Percentiles rank a stretch among this genome's conserved stretches.
phyloP scores from a whole-genome alignment of 2,329 filamentous ascomycete species.

The Cadophora malorum region DNA sequence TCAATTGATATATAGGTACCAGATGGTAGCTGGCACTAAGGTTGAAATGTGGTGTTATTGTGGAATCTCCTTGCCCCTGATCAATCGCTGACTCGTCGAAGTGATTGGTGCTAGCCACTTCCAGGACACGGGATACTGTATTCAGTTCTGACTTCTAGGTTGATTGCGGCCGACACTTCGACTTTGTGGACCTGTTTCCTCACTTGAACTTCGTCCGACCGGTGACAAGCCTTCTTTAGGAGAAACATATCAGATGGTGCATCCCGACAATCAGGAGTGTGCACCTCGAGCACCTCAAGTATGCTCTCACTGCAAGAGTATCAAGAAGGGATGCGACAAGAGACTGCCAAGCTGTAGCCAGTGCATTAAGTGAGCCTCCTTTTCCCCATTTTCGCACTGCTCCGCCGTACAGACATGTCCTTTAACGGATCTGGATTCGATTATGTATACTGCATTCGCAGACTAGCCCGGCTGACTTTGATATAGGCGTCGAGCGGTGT shows the following conservation, averaged over 20 bases:
- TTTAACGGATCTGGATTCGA: background rate
- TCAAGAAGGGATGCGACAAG: slow-evolving; percentile 40
- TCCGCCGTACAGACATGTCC: background rate
- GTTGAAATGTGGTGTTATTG: background rate
- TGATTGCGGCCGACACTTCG: slow-evolving; percentile 16
- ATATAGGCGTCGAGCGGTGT: slow-evolving; percentile 32
- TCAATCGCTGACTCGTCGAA: background rate
- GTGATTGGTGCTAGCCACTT: background rate
- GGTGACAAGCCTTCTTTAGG: slow-evolving; percentile 1
- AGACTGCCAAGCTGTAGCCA: slow-evolving; percentile 35
- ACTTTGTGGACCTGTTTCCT: background rate
- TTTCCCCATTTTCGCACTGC: background rate
- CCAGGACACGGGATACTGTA: background rate
- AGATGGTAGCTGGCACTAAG: background rate
- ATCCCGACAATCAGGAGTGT: slow-evolving; percentile 16
- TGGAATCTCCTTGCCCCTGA: background rate
- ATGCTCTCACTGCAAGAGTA: slow-evolving; percentile 37
- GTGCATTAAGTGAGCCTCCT: slow-evolving; percentile 35
- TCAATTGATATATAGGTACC: background rate
- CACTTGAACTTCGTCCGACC: background rate
- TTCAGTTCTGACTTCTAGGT: background rate
- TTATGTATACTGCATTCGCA: background rate
- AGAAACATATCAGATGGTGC: slow-evolving; percentile 18
- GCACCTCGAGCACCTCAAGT: slow-evolving; percentile 33
- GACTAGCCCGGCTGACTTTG: slow-evolving; percentile 16